Conservation (phyloP, 345 rosid species). For the Melaleuca alternifolia region DNA sequence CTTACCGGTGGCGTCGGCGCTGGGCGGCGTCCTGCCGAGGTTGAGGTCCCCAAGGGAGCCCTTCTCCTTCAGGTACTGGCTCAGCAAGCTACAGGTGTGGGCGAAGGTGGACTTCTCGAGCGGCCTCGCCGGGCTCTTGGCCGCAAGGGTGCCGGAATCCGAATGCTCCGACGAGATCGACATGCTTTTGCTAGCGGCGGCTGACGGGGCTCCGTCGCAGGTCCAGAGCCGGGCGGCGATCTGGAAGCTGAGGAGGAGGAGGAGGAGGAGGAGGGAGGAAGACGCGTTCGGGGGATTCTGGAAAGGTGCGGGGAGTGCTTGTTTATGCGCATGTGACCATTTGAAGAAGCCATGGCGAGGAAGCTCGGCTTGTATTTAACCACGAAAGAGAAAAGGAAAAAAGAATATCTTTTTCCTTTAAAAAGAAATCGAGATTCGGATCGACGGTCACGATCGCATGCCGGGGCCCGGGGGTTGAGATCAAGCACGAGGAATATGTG, state of each 20-base stretch:
- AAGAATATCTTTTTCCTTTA: neutral
- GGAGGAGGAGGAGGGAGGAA: neutral
- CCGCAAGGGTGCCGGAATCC: conserved; percentile 16
- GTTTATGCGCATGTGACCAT: neutral
- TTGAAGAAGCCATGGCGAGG: neutral
- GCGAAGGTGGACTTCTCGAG: conserved; percentile 50
- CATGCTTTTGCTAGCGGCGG: conserved; percentile 13
- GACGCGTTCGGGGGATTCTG: neutral
- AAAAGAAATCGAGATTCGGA: neutral
- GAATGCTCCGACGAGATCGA: conserved; percentile 41
- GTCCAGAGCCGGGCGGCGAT: neutral
- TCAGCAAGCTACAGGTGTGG: conserved; percentile 53
- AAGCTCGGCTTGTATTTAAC: neutral
- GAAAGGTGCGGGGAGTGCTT: neutral
- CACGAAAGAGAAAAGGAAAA: neutral
- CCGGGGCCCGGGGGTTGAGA: neutral
- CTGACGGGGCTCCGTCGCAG: too few species aligned
- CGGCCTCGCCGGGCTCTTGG: neutral
- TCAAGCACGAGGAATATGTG: conserved; percentile 49
- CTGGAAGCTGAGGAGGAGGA: too few species aligned
- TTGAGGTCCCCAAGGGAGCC: conserved; percentile 73
- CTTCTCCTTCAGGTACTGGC: conserved; percentile 69
- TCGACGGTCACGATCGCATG: neutral
- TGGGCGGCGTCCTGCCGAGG: conserved; percentile 48
- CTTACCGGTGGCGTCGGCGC: conserved; percentile 32